A percentile compares a stretch with the other conserved stretches of the same genome.
phyloP scores from a whole-genome alignment of 192 early-diverging fungal genomes.

The Dissophora globulifera region DNA sequence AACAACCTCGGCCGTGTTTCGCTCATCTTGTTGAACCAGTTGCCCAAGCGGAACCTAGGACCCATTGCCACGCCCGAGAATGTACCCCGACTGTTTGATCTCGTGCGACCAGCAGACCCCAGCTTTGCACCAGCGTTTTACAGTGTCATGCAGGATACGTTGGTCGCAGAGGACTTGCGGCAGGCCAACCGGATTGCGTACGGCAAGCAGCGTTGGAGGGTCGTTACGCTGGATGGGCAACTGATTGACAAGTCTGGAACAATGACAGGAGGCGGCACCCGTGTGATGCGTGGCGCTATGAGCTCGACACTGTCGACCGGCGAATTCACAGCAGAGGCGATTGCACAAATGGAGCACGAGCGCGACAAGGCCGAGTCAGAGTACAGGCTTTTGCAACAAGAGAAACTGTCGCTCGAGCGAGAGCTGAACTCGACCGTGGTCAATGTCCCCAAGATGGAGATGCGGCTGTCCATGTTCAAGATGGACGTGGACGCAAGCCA shows the following conservation, averaged over 20 bases:
- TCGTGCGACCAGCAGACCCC: constrained; percentile 80
- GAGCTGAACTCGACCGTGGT: constrained; percentile 63
- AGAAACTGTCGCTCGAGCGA: constrained; percentile 52
- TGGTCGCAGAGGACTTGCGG: constrained; percentile 85
- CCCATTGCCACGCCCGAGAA: constrained; percentile 77
- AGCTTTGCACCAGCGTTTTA: constrained; percentile 88
- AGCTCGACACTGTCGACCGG: constrained; percentile 74
- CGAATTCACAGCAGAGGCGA: constrained; percentile 62
- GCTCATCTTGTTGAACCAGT: constrained; percentile 85
- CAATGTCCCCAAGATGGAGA: constrained; percentile 66
- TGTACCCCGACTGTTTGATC: constrained; percentile 90
- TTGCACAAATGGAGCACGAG: constrained; percentile 69
- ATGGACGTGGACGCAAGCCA: constrained; percentile 78
- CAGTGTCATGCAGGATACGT: constrained; percentile 84
- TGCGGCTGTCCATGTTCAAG: constrained; percentile 72
- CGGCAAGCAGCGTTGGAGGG: constrained; percentile 83
- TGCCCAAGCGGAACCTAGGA: constrained; percentile 61
- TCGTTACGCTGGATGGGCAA: constrained; percentile 93
- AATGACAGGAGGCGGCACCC: constrained; percentile 91
- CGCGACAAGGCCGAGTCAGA: constrained; percentile 68
- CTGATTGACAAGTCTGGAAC: constrained; percentile 92
- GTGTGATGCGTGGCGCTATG: constrained; percentile 87
- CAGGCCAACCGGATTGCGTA: constrained; percentile 92
- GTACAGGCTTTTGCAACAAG: constrained; percentile 59
- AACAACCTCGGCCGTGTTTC: constrained; percentile 88